A percentile compares a stretch with the other conserved stretches of the same genome.
These are phyloP conservation scores for Melocanna baccifera DNA, from an alignment of 176 grass and related monocot genomes.

Conservation along the genomic window DNA sequence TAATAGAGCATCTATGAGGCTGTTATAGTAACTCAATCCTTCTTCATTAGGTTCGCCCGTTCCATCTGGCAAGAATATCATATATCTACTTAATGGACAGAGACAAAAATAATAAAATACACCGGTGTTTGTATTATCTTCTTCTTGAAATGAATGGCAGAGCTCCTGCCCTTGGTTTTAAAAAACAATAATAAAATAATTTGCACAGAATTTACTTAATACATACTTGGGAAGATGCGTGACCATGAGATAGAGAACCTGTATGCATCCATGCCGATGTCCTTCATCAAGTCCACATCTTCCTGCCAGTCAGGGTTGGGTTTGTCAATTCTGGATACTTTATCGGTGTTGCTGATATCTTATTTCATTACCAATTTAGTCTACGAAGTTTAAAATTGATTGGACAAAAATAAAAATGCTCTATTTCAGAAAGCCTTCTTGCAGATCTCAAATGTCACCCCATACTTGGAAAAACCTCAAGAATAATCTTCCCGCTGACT, in stretches of 20 bases:
- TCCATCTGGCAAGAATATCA: constrained; percentile 65
- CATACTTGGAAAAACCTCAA: not conserved
- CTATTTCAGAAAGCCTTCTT: constrained; percentile 10
- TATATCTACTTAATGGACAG: constrained; percentile 5
- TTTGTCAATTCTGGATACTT: constrained; percentile 4
- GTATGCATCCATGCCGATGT: constrained; percentile 86
- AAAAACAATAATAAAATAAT: not conserved
- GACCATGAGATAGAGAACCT: constrained; percentile 97
- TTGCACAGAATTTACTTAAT: constrained; percentile 27
- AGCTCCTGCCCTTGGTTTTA: too few species aligned
- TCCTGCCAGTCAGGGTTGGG: constrained; percentile 38
- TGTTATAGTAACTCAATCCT: constrained; percentile 85
- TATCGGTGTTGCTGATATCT: not conserved
- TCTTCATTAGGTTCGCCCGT: constrained; percentile 81
- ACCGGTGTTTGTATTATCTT: too few species aligned
- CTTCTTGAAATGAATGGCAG: too few species aligned
- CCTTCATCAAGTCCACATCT: constrained; percentile 86
- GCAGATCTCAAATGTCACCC: not conserved
- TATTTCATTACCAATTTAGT: not conserved
- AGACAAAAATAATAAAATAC: not conserved
- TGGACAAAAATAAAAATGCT: not conserved
- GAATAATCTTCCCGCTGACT: not conserved
- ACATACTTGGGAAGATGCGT: constrained; percentile 92
- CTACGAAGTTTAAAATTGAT: not conserved
- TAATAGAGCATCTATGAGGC: constrained; percentile 69